Base-by-base conservation (phyloP, 1,139 yeast species). In the Yamadazyma taylorii region DNA sequence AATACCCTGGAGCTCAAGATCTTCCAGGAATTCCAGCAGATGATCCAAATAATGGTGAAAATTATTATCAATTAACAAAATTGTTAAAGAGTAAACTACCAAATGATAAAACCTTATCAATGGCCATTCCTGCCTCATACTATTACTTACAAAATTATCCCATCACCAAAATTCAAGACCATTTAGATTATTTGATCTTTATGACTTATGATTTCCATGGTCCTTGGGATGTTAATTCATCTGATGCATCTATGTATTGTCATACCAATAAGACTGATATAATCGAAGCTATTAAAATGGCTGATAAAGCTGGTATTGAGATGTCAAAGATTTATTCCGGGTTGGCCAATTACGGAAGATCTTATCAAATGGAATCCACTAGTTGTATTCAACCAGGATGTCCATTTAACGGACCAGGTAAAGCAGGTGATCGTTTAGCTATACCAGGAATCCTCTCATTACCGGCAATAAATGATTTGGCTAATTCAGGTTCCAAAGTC, bases 191-290 rank as follows among this genome's bases (percentile, higher is more conserved):
- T 21, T 41, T 47, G 30, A 42, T 49, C 1, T 41, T 42, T 6
- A 52, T 52, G 56, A 43, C 48, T 14, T 52, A 52, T 30, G 56
- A 52, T 37, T 39, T 41, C 34, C 32, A 36, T 34, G 55, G 55
- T 11, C 35, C 42, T 32, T 48, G 51, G 50, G 44, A 43, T 32
- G 17, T 23, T n/a, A n/a, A n/a, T 32, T 33, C 12, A 24, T 16
- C 23, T 4, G 32, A 17, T 12, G 24, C 32, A 9, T 17, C 11
- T 19, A 19, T 29, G 23, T 19, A 17, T 19, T 29, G 32, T 19
- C 32, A 29, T 12, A 29, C 32, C 15, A 19, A 29, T 14, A 29
- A 29, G 16, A 17, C 32, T 5, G 24, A 29, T 8, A 17, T 29
- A 5, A 19, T 19, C 8, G 15, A 17, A 3, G 32, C 32, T 11